phyloP scores from a whole-genome alignment of 1,284 basidiomycete genomes.

The Boletellus deceptivus region DNA sequence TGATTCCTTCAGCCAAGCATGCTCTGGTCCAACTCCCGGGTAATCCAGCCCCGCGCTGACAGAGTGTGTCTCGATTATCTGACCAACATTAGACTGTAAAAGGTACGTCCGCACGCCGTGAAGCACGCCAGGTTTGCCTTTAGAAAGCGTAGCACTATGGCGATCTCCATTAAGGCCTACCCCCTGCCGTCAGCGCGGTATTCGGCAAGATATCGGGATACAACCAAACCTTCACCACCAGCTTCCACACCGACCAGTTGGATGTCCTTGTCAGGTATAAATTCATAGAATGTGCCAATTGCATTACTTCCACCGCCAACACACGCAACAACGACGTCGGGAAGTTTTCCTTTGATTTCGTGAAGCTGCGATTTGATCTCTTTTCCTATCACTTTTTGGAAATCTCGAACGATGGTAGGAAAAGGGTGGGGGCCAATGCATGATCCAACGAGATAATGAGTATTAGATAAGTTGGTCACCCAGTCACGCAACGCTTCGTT shows the following conservation, averaged over 20 bases:
- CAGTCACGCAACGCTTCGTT: slow-evolving; percentile 98
- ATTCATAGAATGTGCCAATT: slow-evolving; percentile 96
- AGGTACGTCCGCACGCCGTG: slow-evolving; percentile 97
- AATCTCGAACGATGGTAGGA: slow-evolving; percentile 98
- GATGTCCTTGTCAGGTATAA: slow-evolving; percentile 83
- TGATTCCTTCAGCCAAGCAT: slow-evolving; percentile 94
- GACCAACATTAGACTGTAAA: slow-evolving; percentile 84
- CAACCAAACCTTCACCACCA: slow-evolving; percentile 84
- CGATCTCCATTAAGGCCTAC: slow-evolving; percentile 73
- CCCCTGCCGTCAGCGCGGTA: slow-evolving; percentile 24
- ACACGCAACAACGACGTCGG: slow-evolving; percentile 94
- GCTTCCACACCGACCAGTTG: slow-evolving; percentile 93
- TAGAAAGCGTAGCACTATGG: slow-evolving; percentile 91
- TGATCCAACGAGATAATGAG: slow-evolving; percentile 97
- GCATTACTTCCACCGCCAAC: slow-evolving; percentile 98
- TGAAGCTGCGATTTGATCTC: slow-evolving; percentile 92
- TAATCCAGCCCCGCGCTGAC: slow-evolving; percentile 95
- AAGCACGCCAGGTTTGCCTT: slow-evolving; percentile 90
- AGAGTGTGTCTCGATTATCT: slow-evolving; percentile 96
- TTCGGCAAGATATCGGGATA: neutral
- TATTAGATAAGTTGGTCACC: slow-evolving; percentile 93
- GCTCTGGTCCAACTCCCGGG: slow-evolving; percentile 95
- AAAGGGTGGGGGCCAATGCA: slow-evolving; percentile 98
- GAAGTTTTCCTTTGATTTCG: slow-evolving; percentile 78
- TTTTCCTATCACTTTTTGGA: slow-evolving; percentile 92